Evolutionary conservation across 768 basidiomycete genomes (phyloP), one percentile per base, ranked within the genome.

Genomic region (Phlebiopsis flavidoalba): DNA sequence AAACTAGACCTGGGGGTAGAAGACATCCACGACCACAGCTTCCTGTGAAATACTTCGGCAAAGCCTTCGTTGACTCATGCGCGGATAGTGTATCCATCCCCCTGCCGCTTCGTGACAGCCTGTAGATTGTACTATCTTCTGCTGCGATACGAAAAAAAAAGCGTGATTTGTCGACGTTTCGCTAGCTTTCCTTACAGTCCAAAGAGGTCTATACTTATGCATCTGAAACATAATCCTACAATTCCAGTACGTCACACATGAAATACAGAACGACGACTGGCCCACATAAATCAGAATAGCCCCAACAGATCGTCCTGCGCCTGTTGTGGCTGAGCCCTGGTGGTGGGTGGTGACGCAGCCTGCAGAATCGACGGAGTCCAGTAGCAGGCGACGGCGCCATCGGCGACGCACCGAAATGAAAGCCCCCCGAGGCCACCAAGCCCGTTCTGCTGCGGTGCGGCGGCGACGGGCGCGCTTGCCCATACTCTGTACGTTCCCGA

Each of bases 401-500:
- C 26, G 26, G 26, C 26, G 26, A 31, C 26, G 26, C 26, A 31
- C 26, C 26, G 26, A 52, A 75, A 69, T 6, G 60, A 66, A 31
- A 70, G 60, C 11, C 69, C 71, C 48, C 67, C 69, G 57, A 70
- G 60, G 15, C 68, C 69, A 50, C 67, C 62, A 36, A 58, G 40
- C 46, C 21, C 55, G 57, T 50, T 55, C 62, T 49, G 62, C 53
- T 26, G 59, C 45, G 46, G 65, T 21, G 59, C 59, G 40, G 60
- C 33, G 46, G 65, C 61, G 6, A 6, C 40, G 17, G 58, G 60
- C 11, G 60, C 67, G 33, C 69, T n/a, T 70, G 58, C 67, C 69
- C 21, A 74, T 72, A 63, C 75, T 71, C n/a, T n/a, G n/a, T 64
- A 77, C 69, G 68, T 76, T 68, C 15, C 92, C 93, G 70, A 97